Conservation (phyloP, 306 rosid genomes). For the Citrullus colocynthis region DNA sequence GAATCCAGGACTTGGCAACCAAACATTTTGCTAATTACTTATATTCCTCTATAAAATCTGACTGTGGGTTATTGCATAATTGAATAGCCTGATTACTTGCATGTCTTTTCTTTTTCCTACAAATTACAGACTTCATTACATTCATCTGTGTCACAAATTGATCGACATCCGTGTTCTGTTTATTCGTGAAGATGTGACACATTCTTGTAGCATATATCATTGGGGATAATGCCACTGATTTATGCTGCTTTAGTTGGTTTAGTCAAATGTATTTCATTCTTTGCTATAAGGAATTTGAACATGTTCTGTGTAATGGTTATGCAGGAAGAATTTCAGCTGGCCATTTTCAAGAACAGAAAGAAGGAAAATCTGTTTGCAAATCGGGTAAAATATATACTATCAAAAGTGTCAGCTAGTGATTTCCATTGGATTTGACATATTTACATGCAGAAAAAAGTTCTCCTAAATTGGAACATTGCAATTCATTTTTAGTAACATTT, state of each 20-base stretch:
- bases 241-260: neutral
- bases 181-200: neutral
- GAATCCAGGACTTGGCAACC: neutral
- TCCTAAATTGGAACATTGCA: neutral
- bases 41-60: neutral
- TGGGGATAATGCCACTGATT: neutral
- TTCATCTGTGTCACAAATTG: neutral
- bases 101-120: neutral
- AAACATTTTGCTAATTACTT: neutral
- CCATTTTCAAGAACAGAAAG: slow-evolving; percentile 61
- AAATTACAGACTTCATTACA: neutral
- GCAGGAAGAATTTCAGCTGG: slow-evolving; percentile 94
- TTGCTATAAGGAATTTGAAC: neutral
- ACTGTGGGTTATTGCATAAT: neutral
- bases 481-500: neutral
- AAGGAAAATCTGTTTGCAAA: slow-evolving; percentile 71
- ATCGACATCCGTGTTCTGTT: neutral
- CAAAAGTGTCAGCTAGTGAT: neutral
- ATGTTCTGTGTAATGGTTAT: slow-evolving; percentile 6
- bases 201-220: neutral
- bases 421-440: neutral
- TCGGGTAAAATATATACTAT: slow-evolving; percentile 36
- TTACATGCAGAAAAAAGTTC: neutral
- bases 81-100: neutral
- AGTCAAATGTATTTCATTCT: neutral